phyloP scores from a whole-genome alignment of 106 monocot species.

The Acanthochlamys bracteata region DNA sequence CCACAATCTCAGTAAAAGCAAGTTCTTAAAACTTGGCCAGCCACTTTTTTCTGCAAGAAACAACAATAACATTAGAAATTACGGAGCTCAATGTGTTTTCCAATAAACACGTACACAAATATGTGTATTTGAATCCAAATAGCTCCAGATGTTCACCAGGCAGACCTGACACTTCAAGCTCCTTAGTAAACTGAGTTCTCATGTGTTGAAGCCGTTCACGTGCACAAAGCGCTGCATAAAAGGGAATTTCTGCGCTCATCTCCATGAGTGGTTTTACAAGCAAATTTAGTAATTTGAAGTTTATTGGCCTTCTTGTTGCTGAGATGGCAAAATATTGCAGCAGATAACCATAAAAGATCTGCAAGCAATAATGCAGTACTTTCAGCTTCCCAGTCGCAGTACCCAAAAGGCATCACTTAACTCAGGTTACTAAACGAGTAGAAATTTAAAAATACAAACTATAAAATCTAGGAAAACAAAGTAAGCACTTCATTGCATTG shows the following conservation, averaged over 20 bases:
- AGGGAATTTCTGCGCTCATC: conserved; percentile 81
- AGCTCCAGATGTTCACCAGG: neutral
- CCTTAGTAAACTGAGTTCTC: conserved; percentile 44
- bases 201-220: conserved; percentile 50
- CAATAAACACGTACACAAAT: neutral
- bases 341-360: conserved; percentile 93
- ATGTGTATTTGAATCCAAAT: neutral
- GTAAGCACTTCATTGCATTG: too few relatives aligned
- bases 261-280: conserved; percentile 83
- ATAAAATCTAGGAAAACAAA: too few relatives aligned
- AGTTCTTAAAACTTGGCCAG: conserved; percentile 89
- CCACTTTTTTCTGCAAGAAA: conserved; percentile 50
- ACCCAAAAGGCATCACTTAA: too few relatives aligned
- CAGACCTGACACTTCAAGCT: conserved; percentile 69
- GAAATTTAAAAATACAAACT: too few relatives aligned
- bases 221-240: conserved; percentile 87
- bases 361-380: conserved; percentile 13
- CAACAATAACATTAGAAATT: neutral
- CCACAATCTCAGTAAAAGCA: conserved; percentile 79
- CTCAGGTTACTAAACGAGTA: too few relatives aligned
- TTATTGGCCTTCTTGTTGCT: conserved; percentile 47
- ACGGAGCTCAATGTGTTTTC: neutral
- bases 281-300: conserved; percentile 44
- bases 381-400: too few relatives aligned
- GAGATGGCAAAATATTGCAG: conserved; percentile 83